A percentile compares a stretch with the other conserved stretches of the same genome.
Evolutionary conservation across 768 basidiomycete genomes (phyloP).

Genomic region (Pleurotus eryngii): DNA sequence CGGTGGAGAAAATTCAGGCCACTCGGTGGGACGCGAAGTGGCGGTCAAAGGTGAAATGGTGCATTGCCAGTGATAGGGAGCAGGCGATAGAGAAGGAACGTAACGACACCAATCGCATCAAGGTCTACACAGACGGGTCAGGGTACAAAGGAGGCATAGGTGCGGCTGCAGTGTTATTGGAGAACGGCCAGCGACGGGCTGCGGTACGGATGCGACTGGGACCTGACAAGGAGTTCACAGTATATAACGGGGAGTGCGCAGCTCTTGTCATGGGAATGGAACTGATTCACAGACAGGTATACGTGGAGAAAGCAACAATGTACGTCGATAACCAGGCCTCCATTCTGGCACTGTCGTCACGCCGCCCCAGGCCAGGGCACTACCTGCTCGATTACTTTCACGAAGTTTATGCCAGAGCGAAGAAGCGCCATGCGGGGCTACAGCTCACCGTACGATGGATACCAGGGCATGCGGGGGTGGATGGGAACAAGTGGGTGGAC

Average conservation of each 20-base stretch:
- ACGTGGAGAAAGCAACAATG: background rate
- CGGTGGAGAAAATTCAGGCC: no score
- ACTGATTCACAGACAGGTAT: background rate
- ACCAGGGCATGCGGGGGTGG: conserved; percentile 21
- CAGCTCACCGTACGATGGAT: conserved; percentile 13
- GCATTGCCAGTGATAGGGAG: no score
- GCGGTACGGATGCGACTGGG: conserved; percentile 18
- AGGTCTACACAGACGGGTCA: no score
- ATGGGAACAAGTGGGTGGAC: conserved; percentile 23
- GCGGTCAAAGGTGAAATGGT: no score
- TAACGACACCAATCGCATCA: no score
- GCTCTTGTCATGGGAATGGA: no score
- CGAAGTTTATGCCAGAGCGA: background rate
- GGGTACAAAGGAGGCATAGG: no score
- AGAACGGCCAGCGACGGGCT: no score
- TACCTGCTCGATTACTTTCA: conserved; percentile 10
- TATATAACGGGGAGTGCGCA: no score
- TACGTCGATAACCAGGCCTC: conserved; percentile 14
- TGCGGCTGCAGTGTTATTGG: no score
- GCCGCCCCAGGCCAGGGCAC: background rate
- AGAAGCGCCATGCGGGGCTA: background rate
- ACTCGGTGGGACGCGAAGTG: no score
- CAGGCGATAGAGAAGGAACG: no score
- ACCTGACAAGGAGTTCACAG: conserved; percentile 4
- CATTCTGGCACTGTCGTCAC: background rate